Evolutionary conservation across 495 filamentous ascomycete genomes (phyloP).

Genomic region (Lasiosphaeria hispida): DNA sequence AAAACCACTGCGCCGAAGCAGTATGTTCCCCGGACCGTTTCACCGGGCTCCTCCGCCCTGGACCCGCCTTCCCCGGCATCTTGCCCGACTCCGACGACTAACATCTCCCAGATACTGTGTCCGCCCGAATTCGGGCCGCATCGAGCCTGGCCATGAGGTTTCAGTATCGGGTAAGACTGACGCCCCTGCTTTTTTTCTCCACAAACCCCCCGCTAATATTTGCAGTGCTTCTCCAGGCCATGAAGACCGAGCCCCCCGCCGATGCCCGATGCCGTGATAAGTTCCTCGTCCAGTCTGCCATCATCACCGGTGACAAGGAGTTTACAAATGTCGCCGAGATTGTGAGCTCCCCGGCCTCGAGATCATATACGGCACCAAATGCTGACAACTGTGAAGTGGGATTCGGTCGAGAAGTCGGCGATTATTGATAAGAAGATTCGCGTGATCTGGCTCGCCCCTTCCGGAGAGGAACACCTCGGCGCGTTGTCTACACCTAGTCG

Average conservation of each 20-base stretch:
- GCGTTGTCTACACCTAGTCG: conserved; percentile 27
- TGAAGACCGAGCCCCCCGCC: conserved; percentile 87
- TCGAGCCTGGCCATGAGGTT: conserved; percentile 81
- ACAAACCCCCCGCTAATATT: conserved; percentile 4
- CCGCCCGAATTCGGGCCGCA: conserved; percentile 92
- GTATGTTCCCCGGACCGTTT: conserved; percentile 52
- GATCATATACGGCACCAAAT: conserved; percentile 8
- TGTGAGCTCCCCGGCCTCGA: conserved; percentile 50
- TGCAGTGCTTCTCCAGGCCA: conserved; percentile 88
- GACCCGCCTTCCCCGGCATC: not conserved
- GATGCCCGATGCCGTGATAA: conserved; percentile 95
- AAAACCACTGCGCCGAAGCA: conserved; percentile 99
- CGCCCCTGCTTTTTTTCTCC: conserved; percentile 27
- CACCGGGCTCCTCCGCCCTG: no score
- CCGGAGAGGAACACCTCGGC: conserved; percentile 19
- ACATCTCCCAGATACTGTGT: conserved; percentile 79
- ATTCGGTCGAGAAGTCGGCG: conserved; percentile 66
- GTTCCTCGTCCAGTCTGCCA: conserved; percentile 93
- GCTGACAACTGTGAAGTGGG: conserved; percentile 59
- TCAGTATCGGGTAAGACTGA: conserved; percentile 75
- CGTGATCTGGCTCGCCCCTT: conserved; percentile 69
- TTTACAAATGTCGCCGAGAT: conserved; percentile 73
- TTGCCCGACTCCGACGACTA: not conserved
- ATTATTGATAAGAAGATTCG: conserved; percentile 95
- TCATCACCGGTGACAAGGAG: conserved; percentile 80